These are phyloP conservation scores for Globisporangium okanoganense DNA, from an alignment of 352 stramenopile genomes.

Conservation along the genomic window DNA sequence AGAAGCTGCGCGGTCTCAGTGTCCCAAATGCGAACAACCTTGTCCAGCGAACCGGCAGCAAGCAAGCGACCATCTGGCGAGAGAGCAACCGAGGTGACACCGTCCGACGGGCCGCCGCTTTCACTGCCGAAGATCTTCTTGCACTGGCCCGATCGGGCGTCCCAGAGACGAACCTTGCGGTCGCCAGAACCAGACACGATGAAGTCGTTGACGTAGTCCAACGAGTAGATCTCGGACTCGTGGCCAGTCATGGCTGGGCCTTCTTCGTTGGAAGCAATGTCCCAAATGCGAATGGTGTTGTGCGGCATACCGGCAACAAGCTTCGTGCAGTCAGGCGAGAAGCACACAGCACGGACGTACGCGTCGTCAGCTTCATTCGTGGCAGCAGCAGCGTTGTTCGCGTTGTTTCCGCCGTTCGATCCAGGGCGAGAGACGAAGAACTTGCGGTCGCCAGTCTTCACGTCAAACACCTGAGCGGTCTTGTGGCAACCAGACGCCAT, in stretches of 20 bases:
- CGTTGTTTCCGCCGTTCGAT: slow-evolving; percentile 34
- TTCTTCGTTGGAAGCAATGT: slow-evolving; percentile 86
- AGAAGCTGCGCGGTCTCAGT: slow-evolving; percentile 77
- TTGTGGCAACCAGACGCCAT: slow-evolving; percentile 87
- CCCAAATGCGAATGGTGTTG: slow-evolving; percentile 86
- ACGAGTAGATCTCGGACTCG: slow-evolving; percentile 84
- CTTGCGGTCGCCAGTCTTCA: slow-evolving; percentile 81
- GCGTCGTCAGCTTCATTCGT: slow-evolving; percentile 75
- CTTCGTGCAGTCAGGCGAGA: slow-evolving; percentile 83
- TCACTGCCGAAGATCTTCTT: slow-evolving; percentile 85
- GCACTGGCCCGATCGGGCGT: slow-evolving; percentile 76
- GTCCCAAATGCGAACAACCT: slow-evolving; percentile 86
- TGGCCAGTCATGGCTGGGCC: slow-evolving; percentile 75
- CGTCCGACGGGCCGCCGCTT: slow-evolving; percentile 71
- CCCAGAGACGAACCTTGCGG: slow-evolving; percentile 80
- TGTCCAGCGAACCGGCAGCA: slow-evolving; percentile 77
- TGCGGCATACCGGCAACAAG: slow-evolving; percentile 85
- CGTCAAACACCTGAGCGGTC: slow-evolving; percentile 83
- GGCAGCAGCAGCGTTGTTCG: slow-evolving; percentile 24
- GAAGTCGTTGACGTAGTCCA: slow-evolving; percentile 85
- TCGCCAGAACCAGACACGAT: slow-evolving; percentile 86
- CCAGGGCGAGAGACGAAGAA: slow-evolving; percentile 72
- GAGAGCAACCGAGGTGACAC: slow-evolving; percentile 77
- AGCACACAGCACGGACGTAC: slow-evolving; percentile 82
- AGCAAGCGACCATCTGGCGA: slow-evolving; percentile 75